Evolutionary conservation across 495 filamentous ascomycete species (phyloP).

Genomic region (Penicillium desertorum): DNA sequence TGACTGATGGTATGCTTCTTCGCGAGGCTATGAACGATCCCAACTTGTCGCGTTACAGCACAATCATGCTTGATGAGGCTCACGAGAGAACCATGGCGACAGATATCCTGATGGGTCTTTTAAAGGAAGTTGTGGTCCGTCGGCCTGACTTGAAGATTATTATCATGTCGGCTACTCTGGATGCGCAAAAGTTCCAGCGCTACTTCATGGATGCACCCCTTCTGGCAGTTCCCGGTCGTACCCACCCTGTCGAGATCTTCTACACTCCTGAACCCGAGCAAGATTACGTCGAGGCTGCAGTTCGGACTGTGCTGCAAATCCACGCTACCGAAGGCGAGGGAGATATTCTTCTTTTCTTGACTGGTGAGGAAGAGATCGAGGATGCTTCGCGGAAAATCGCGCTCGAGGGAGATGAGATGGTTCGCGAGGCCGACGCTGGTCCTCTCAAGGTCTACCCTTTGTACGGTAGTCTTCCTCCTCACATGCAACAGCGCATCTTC

Average conservation of each 20-base stretch:
- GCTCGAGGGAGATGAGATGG: constrained; percentile 87
- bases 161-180: constrained; percentile 97
- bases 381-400: constrained; percentile 89
- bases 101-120: constrained; percentile 91
- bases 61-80: constrained; percentile 97
- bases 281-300: constrained; percentile 93
- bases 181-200: constrained; percentile 96
- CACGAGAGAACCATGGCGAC: constrained; percentile 95
- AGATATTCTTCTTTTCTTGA: constrained; percentile 94
- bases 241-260: constrained; percentile 96
- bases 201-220: constrained; percentile 95
- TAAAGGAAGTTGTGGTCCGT: constrained; percentile 79
- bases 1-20: constrained; percentile 99
- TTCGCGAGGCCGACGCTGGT: constrained; percentile 84
- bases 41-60: constrained; percentile 86
- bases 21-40: constrained; percentile 98
- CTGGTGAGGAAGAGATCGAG: constrained; percentile 98
- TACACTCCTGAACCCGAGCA: constrained; percentile 96
- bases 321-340: constrained; percentile 90
- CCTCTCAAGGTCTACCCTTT: constrained; percentile 89
- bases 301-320: constrained; percentile 94
- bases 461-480: constrained; percentile 88
- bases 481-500: constrained; percentile 94
- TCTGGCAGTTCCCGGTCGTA: constrained; percentile 91
- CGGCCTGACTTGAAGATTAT: constrained; percentile 91